phyloP scores from a whole-genome alignment of 1,284 basidiomycete genomes.

The Puccinia novopanici region DNA sequence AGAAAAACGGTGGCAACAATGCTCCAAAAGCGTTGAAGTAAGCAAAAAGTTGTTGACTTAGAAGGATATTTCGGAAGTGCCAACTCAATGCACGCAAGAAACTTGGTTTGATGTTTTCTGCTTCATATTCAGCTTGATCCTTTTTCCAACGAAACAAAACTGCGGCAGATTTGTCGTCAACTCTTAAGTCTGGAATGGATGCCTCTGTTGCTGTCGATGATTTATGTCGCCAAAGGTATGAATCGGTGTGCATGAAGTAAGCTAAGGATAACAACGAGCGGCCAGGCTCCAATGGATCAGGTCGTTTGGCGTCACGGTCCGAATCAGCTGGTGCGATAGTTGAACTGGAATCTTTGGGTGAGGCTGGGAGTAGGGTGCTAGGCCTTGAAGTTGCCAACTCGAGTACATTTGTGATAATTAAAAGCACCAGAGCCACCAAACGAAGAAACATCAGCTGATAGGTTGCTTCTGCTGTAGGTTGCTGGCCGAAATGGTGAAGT shows the following conservation, averaged over 20 bases:
- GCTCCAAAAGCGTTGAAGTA: constrained; percentile 61
- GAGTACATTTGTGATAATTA: neutral
- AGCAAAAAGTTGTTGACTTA: constrained; percentile 60
- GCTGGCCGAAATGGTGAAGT: neutral
- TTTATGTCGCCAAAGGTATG: constrained; percentile 37
- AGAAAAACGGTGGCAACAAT: constrained; percentile 63
- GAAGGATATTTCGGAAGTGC: constrained; percentile 49
- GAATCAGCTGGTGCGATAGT: neutral
- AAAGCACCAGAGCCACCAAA: neutral
- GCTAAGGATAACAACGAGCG: constrained; percentile 36
- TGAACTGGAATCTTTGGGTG: neutral
- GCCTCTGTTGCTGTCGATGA: constrained; percentile 26
- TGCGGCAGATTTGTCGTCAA: constrained; percentile 33
- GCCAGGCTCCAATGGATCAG: constrained; percentile 28
- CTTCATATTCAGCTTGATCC: constrained; percentile 36
- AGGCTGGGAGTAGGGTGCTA: constrained; percentile 2
- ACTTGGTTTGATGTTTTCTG: constrained; percentile 35
- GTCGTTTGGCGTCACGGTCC: neutral
- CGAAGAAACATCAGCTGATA: neutral
- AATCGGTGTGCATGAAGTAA: constrained; percentile 39
- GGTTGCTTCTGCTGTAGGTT: neutral
- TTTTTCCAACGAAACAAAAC: constrained; percentile 40
- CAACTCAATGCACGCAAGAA: constrained; percentile 34
- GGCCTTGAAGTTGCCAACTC: constrained; percentile 22
- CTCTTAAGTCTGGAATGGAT: constrained; percentile 36